A percentile compares a stretch with the other conserved stretches of the same genome.
These are phyloP conservation scores for Aspergillus conjunctus DNA, from an alignment of 495 filamentous ascomycete species.

Conservation along the genomic window DNA sequence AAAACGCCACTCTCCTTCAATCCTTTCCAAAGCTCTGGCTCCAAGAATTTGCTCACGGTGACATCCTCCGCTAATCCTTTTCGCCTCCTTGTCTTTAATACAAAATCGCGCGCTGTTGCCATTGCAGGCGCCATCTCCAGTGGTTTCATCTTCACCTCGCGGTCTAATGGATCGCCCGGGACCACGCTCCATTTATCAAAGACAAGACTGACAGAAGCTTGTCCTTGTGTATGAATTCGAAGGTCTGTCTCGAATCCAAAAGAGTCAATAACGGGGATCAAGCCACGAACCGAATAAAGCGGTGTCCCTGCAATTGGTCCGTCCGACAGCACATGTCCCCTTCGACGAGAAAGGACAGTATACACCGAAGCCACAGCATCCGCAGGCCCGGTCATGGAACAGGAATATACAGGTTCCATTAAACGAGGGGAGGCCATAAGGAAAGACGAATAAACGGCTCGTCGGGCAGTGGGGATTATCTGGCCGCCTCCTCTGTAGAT, in stretches of 20 bases:
- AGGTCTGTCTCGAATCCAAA: conserved; percentile 98
- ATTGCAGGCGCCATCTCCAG: conserved; percentile 84
- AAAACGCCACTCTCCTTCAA: conserved; percentile 87
- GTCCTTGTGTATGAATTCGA: conserved; percentile 92
- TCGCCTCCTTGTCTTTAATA: conserved; percentile 88
- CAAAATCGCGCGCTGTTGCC: conserved; percentile 92
- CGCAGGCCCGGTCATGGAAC: conserved; percentile 89
- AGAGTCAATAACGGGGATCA: conserved; percentile 93
- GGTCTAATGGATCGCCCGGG: conserved; percentile 91
- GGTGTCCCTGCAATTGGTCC: conserved; percentile 93
- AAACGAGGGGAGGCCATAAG: conserved; percentile 93
- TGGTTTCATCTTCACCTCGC: conserved; percentile 75
- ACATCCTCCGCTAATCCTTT: conserved; percentile 97
- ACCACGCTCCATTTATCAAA: conserved; percentile 97
- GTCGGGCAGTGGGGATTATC: conserved; percentile 91
- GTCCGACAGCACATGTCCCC: conserved; percentile 91
- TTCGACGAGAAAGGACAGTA: conserved; percentile 82
- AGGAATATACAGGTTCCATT: conserved; percentile 93
- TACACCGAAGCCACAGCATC: conserved; percentile 87
- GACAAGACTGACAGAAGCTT: conserved; percentile 84
- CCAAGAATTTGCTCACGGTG: conserved; percentile 90
- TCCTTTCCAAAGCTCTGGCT: conserved; percentile 86
- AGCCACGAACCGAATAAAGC: conserved; percentile 85
- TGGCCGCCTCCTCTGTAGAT: conserved; percentile 95
- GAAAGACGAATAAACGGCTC: conserved; percentile 92